Conservation (phyloP, 2,329 filamentous ascomycete genomes). For the Cytospora leucostoma region DNA sequence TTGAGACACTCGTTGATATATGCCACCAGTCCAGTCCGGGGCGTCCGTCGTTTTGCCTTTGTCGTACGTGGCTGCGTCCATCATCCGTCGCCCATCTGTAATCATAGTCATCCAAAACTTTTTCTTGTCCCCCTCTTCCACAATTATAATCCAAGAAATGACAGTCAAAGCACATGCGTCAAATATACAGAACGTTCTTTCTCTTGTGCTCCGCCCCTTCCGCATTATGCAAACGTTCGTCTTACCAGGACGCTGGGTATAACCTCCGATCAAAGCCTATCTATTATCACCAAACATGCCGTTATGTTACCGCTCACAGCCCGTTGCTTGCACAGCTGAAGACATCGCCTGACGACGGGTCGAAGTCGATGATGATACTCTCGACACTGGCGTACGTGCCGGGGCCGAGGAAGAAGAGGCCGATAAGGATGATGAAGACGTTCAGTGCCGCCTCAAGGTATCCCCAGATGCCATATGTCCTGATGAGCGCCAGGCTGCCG, state of each 20-base stretch:
- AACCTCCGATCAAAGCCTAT: background rate
- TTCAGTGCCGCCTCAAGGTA: slow-evolving; percentile 66
- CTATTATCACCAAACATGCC: background rate
- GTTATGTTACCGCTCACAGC: slow-evolving; percentile 44
- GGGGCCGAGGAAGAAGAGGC: slow-evolving; percentile 76
- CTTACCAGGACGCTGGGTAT: background rate
- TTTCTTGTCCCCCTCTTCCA: background rate
- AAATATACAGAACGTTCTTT: slow-evolving; percentile 3
- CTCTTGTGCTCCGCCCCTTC: background rate
- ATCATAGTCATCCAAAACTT: background rate
- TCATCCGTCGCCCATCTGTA: background rate
- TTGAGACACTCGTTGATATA: background rate
- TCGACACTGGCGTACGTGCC: slow-evolving; percentile 81
- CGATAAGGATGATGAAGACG: slow-evolving; percentile 69
- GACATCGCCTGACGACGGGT: slow-evolving; percentile 60
- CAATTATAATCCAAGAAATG: background rate
- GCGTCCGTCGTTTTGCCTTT: background rate
- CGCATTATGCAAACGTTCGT: background rate
- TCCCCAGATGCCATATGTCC: slow-evolving; percentile 53
- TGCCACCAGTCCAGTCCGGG: background rate
- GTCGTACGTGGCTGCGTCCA: background rate
- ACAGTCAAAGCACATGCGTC: background rate
- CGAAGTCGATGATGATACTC: slow-evolving; percentile 73
- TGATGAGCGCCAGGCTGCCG: slow-evolving; percentile 54
- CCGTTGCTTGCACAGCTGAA: slow-evolving; percentile 76